phyloP scores from a whole-genome alignment of 306 rosid genomes.

The Echinosophora koreensis region DNA sequence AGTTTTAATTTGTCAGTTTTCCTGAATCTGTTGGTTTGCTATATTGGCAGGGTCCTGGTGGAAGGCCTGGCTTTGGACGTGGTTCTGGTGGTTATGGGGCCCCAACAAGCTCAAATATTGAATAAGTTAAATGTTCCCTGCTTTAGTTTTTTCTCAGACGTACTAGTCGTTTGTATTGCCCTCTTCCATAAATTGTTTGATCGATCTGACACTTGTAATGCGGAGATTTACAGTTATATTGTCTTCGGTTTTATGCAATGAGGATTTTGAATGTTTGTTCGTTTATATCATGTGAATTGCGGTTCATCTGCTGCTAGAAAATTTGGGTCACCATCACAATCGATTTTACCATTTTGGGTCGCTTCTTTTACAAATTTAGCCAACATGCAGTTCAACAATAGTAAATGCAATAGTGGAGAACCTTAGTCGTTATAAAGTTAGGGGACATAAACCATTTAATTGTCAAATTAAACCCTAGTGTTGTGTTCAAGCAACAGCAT shows the following conservation, averaged over 20 bases:
- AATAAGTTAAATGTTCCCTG: conserved; percentile 40
- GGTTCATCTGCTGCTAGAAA: background rate
- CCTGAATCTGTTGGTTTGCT: conserved; percentile 2
- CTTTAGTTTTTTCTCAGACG: background rate
- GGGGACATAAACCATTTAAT: no score
- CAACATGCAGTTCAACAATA: no score
- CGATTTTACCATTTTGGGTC: no score
- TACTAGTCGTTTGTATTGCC: conserved; percentile 19
- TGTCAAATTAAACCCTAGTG: no score
- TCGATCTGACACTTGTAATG: background rate
- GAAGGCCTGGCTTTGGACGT: conserved; percentile 80
- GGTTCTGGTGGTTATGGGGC: conserved; percentile 70
- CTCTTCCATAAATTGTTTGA: conserved; percentile 35
- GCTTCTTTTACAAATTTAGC: no score
- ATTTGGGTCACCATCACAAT: no score
- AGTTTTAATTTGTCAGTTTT: background rate
- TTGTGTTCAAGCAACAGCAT: no score
- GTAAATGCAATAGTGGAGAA: no score
- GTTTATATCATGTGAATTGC: background rate
- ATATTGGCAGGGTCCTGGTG: conserved; percentile 67
- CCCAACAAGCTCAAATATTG: conserved; percentile 60
- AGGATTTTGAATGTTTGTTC: conserved; percentile 28
- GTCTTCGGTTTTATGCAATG: conserved; percentile 16
- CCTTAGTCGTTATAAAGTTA: no score
- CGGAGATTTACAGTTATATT: no score